These are phyloP conservation scores for Paracorniculantispora psalliotae DNA, from an alignment of 2,329 filamentous ascomycete species.

Conservation along the genomic window DNA sequence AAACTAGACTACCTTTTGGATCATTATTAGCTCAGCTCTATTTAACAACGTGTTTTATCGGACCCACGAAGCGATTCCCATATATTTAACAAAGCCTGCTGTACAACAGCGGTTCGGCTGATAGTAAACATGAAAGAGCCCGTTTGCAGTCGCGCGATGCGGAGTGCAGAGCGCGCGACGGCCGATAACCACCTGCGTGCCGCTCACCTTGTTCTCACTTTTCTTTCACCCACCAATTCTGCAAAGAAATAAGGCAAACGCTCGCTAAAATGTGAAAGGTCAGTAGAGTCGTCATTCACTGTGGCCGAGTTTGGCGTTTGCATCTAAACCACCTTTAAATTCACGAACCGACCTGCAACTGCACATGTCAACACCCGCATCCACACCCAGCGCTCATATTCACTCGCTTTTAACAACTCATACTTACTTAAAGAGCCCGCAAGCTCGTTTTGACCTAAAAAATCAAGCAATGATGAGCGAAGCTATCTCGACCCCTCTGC, in stretches of 20 bases:
- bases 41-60: not conserved
- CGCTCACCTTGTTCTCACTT: slow-evolving; percentile 5
- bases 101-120: too few relatives aligned
- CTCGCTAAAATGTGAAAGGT: not conserved
- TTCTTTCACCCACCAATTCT: slow-evolving; percentile 17
- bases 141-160: too few relatives aligned
- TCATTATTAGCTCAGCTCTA: slow-evolving; percentile 4
- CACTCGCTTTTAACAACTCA: too few relatives aligned
- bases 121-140: not conserved
- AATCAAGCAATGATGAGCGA: not conserved
- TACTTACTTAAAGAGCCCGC: too few relatives aligned
- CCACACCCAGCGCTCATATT: not conserved
- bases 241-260: not conserved
- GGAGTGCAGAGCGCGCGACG: not conserved
- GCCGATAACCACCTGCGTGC: not conserved
- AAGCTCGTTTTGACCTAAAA: too few relatives aligned
- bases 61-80: not conserved
- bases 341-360: not conserved
- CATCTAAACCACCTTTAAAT: not conserved
- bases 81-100: too few relatives aligned
- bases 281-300: not conserved
- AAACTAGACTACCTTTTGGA: slow-evolving; percentile 12
- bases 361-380: not conserved
- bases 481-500: not conserved
- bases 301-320: not conserved